phyloP scores from a whole-genome alignment of 2,329 filamentous ascomycete genomes.

The Diaporthe sp. region DNA sequence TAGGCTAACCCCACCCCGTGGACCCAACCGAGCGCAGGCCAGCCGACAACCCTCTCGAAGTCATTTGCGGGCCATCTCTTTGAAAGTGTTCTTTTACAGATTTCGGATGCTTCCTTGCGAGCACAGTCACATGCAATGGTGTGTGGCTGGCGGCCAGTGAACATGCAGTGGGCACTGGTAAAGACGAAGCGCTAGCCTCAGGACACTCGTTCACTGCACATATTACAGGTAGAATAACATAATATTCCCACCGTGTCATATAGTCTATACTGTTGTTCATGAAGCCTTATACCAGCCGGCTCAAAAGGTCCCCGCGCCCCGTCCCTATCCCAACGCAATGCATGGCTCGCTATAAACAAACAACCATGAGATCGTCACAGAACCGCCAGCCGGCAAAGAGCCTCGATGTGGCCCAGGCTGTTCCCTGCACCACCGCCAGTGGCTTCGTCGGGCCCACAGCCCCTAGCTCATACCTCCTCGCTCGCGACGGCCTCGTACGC shows the following conservation, averaged over 20 bases:
- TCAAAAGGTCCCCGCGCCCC: not conserved
- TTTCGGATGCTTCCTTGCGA: too few relatives aligned
- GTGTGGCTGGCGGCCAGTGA: not conserved
- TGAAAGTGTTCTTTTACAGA: too few relatives aligned
- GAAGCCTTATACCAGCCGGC: conserved; percentile 20
- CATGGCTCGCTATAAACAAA: conserved; percentile 38
- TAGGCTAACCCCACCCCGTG: conserved; percentile 34
- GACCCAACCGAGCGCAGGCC: conserved; percentile 14
- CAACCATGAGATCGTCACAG: conserved; percentile 20
- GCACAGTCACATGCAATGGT: not conserved
- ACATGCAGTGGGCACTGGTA: not conserved
- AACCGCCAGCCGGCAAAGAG: not conserved
- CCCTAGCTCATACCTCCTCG: conserved; percentile 64
- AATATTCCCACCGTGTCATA: conserved; percentile 3
- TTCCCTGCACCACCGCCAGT: too few relatives aligned
- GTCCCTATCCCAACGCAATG: conserved; percentile 33
- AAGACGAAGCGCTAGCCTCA: not conserved
- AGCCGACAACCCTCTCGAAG: not conserved
- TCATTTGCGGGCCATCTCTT: too few relatives aligned
- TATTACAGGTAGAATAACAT: not conserved
- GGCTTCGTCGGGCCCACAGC: not conserved
- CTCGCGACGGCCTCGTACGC: conserved; percentile 75
- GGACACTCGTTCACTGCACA: not conserved
- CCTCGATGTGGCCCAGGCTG: not conserved
- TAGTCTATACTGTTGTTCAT: conserved; percentile 32